phyloP scores from a whole-genome alignment of 352 stramenopile species.

The Globisporangium abappressorium region DNA sequence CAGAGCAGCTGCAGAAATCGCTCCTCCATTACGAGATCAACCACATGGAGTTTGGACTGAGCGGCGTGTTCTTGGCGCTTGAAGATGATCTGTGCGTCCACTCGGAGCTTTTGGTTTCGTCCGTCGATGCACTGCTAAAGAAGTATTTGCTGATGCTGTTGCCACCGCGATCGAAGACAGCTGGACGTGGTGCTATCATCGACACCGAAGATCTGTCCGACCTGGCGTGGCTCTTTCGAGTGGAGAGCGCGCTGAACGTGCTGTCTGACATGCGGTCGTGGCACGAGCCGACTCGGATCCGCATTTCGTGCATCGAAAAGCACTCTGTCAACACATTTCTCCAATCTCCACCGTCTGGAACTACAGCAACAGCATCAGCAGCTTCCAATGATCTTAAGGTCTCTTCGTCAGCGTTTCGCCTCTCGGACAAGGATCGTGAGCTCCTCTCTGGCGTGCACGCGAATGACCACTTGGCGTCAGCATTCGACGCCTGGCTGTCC shows the following conservation, averaged over 20 bases:
- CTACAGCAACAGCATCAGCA: neutral
- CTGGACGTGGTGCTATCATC: neutral
- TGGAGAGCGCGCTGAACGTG: slow-evolving; percentile 18
- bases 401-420: neutral
- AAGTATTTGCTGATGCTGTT: slow-evolving; percentile 8
- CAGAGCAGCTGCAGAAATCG: slow-evolving; percentile 11
- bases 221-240: slow-evolving; percentile 9
- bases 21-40: slow-evolving; percentile 16
- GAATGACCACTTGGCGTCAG: slow-evolving; percentile 6
- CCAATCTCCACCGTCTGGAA: neutral
- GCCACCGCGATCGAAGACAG: neutral
- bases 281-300: slow-evolving; percentile 16
- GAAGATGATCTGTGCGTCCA: slow-evolving; percentile 12
- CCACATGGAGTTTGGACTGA: slow-evolving; percentile 12
- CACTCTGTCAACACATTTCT: slow-evolving; percentile 9
- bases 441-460: slow-evolving; percentile 13
- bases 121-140: neutral
- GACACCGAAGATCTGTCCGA: neutral
- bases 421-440: slow-evolving; percentile 18
- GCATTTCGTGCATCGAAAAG: slow-evolving; percentile 15
- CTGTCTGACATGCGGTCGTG: slow-evolving; percentile 17
- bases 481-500: slow-evolving; percentile 10
- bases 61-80: slow-evolving; percentile 15
- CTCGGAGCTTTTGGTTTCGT: neutral
- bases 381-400: neutral